Evolutionary conservation across 306 rosid genomes (phyloP).

Genomic region (Corylus americana): DNA sequence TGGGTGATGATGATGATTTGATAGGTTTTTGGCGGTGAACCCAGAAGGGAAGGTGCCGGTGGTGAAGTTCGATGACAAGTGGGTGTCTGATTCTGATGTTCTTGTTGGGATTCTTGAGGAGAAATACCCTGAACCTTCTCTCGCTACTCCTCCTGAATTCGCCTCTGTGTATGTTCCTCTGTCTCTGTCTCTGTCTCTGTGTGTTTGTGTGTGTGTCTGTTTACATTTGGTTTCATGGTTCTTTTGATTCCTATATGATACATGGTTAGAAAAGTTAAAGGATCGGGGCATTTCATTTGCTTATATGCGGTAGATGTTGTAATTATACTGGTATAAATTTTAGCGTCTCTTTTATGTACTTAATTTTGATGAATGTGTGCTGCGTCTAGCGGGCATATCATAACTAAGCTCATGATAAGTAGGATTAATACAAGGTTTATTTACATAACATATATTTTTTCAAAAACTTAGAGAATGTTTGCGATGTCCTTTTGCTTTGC

Average conservation of each 20-base stretch:
- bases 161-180: conserved; percentile 60
- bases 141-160: conserved; percentile 59
- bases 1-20: conserved; percentile 13
- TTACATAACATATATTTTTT: neutral
- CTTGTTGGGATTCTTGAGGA: conserved; percentile 71
- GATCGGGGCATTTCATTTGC: too few species aligned
- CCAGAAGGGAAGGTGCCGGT: conserved; percentile 93
- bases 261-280: too few species aligned
- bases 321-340: neutral
- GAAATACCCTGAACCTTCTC: conserved; percentile 66
- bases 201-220: neutral
- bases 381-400: too few species aligned
- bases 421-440: too few species aligned
- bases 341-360: neutral
- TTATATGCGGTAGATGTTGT: neutral
- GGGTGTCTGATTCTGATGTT: conserved; percentile 91
- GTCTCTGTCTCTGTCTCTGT: neutral
- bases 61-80: conserved; percentile 65
- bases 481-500: neutral
- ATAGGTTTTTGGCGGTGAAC: conserved; percentile 70
- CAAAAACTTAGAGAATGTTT: neutral
- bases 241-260: too few species aligned
- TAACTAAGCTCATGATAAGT: too few species aligned
- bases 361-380: too few species aligned
- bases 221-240: neutral